A percentile compares a stretch with the other conserved stretches of the same genome.
Conservation (phyloP, 2,329 filamentous ascomycete species). For the Pezicula radicicola region DNA sequence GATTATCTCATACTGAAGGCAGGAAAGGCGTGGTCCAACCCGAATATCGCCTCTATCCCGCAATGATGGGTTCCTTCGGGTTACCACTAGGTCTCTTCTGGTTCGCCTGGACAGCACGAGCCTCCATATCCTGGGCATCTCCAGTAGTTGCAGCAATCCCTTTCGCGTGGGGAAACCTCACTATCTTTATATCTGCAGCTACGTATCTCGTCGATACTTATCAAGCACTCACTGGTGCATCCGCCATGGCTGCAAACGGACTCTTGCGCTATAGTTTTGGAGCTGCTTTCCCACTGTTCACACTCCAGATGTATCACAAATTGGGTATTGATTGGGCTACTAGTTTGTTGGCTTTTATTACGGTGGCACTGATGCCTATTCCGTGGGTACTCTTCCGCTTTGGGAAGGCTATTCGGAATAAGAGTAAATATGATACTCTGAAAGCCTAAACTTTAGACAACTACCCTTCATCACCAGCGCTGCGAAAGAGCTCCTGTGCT, state of each 20-base stretch:
- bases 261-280: conserved; percentile 54
- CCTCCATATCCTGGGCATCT: conserved; percentile 44
- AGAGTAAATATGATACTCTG: conserved; percentile 4
- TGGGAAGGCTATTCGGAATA: conserved; percentile 29
- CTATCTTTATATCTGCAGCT: conserved; percentile 46
- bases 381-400: conserved; percentile 51
- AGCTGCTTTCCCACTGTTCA: conserved; percentile 58
- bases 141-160: conserved; percentile 46
- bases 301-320: conserved; percentile 45
- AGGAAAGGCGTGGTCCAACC: conserved; percentile 35
- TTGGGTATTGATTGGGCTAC: conserved; percentile 37
- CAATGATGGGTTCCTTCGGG: conserved; percentile 54
- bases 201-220: conserved; percentile 56
- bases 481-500: too few relatives aligned
- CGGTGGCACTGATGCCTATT: conserved; percentile 44
- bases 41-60: conserved; percentile 54
- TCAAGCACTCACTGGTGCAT: conserved; percentile 51
- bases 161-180: conserved; percentile 57
- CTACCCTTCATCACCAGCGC: too few relatives aligned
- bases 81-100: conserved; percentile 51
- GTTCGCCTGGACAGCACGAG: conserved; percentile 53
- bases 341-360: conserved; percentile 38
- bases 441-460: not conserved
- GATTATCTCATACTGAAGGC: conserved; percentile 4
- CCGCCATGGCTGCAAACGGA: conserved; percentile 56